Conservation (phyloP, 75 land plant genomes). For the Selaginella moellendorffii region DNA sequence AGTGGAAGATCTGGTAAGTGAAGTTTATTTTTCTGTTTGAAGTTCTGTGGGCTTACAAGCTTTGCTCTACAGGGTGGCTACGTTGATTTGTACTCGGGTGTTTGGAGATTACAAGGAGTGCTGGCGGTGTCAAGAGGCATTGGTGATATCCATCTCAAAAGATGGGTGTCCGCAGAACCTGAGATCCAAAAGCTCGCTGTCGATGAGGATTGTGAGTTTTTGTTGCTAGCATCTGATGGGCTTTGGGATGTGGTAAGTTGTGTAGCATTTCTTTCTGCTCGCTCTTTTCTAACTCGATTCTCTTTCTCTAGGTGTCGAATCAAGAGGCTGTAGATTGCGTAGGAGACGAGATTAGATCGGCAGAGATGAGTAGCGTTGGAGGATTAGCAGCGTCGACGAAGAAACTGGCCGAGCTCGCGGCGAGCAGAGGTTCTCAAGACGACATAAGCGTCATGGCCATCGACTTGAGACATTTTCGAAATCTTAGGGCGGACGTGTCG, state of each 20-base stretch:
- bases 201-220: constrained; percentile 40
- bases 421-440: background rate
- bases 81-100: constrained; percentile 35
- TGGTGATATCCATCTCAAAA: constrained; percentile 46
- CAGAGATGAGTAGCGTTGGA: background rate
- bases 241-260: constrained; percentile 55
- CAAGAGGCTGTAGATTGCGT: constrained; percentile 58
- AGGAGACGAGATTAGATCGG: background rate
- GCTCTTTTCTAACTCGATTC: too few relatives aligned
- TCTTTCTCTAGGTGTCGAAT: constrained; percentile 31
- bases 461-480: background rate
- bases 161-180: constrained; percentile 53
- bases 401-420: background rate
- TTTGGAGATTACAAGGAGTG: constrained; percentile 62
- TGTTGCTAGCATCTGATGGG: constrained; percentile 68
- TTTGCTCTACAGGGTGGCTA: constrained; percentile 57
- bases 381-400: background rate
- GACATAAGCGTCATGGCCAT: background rate
- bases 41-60: background rate
- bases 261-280: too few relatives aligned
- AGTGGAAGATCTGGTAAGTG: constrained; percentile 36
- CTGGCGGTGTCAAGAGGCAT: constrained; percentile 55
- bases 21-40: background rate
- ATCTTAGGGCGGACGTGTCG: background rate
- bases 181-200: constrained; percentile 24